Conservation (phyloP, 2,329 filamentous ascomycete genomes). For the Colletotrichum ledebouriae region DNA sequence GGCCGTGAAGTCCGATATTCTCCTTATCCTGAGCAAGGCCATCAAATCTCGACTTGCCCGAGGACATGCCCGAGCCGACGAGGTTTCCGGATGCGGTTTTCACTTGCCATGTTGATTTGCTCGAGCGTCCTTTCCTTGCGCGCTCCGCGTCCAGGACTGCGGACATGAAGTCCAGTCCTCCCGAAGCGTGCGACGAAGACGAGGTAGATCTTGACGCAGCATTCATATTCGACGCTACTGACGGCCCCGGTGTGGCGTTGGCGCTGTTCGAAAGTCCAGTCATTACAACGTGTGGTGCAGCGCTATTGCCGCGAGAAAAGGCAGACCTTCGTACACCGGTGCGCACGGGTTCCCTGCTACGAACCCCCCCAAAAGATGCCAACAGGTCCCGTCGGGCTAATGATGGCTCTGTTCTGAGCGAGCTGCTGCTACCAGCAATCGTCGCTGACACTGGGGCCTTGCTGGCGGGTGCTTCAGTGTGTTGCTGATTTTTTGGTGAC, state of each 20-base stretch:
- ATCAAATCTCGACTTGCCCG: slow-evolving; percentile 16
- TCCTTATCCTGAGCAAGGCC: slow-evolving; percentile 19
- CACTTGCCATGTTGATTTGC: slow-evolving; percentile 29
- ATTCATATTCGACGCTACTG: background rate
- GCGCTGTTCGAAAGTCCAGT: background rate
- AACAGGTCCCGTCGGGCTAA: slow-evolving; percentile 3
- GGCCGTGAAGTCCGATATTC: background rate
- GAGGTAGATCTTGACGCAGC: background rate
- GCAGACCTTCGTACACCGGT: background rate
- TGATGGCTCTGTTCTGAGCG: background rate
- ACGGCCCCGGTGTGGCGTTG: background rate
- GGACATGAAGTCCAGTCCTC: slow-evolving; percentile 9
- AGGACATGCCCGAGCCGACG: slow-evolving; percentile 25
- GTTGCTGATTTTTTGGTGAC: too few relatives aligned
- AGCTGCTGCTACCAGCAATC: background rate
- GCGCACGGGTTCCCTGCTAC: slow-evolving; percentile 3
- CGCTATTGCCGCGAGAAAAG: background rate
- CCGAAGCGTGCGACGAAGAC: background rate
- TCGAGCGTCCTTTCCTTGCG: slow-evolving; percentile 6
- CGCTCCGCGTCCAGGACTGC: slow-evolving; percentile 26
- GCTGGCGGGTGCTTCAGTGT: too few relatives aligned
- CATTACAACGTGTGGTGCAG: background rate
- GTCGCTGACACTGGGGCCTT: background rate
- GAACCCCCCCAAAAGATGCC: slow-evolving; percentile 5
- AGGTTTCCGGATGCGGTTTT: slow-evolving; percentile 13